phyloP scores from a whole-genome alignment of 208 protist genomes.

The Crithidia acanthocephali region DNA sequence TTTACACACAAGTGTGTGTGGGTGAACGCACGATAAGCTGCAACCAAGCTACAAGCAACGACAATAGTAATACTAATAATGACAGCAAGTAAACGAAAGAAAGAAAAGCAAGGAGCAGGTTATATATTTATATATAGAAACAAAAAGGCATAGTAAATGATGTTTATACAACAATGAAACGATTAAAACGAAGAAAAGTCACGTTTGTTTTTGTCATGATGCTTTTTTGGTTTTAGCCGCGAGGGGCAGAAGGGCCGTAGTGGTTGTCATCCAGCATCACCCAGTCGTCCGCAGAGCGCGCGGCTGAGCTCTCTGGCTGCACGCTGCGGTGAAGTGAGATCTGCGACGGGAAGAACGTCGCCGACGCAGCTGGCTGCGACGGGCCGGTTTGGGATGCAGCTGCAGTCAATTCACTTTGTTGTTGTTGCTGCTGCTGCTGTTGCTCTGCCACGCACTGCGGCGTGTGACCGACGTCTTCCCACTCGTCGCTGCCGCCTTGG shows the following conservation, averaged over 20 bases:
- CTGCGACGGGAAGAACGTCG: not conserved
- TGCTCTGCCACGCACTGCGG: not conserved
- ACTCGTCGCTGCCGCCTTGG: not conserved
- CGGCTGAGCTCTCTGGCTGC: not conserved
- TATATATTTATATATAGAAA: too few species aligned
- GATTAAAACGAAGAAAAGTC: too few species aligned
- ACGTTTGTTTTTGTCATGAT: not conserved
- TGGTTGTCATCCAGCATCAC: constrained; percentile 18
- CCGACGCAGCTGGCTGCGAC: not conserved
- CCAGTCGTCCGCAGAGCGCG: constrained; percentile 4
- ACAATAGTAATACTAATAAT: not conserved
- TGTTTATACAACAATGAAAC: too few species aligned
- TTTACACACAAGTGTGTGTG: too few species aligned
- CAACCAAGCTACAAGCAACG: constrained; percentile 4
- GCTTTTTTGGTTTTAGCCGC: not conserved
- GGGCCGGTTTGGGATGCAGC: not conserved
- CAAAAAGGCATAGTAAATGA: too few species aligned
- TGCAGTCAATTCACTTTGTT: too few species aligned
- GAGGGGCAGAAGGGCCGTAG: not conserved
- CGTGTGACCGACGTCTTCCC: not conserved
- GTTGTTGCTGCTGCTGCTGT: not conserved
- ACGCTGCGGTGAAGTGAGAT: not conserved
- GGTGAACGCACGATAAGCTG: not conserved
- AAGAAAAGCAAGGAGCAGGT: not conserved
- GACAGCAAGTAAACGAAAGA: not conserved